A percentile compares a stretch with the other conserved stretches of the same genome.
These are phyloP conservation scores for Trichophyton benhamiae DNA, from an alignment of 2,329 filamentous ascomycete genomes.

Conservation along the genomic window DNA sequence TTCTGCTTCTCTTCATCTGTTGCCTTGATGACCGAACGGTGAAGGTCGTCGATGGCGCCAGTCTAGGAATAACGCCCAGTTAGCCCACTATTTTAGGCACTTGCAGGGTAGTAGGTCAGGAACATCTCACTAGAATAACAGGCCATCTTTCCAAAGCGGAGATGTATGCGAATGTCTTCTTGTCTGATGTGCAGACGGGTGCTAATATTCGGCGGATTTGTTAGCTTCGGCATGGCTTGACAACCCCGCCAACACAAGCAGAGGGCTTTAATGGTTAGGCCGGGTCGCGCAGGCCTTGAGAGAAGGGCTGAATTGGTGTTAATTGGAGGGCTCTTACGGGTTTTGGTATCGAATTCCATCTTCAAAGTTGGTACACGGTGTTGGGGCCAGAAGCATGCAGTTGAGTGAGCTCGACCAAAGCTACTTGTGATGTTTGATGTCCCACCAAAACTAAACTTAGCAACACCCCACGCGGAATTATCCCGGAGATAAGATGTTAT, in stretches of 20 bases:
- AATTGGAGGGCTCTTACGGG: constrained; percentile 40
- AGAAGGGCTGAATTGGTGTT: too few relatives aligned
- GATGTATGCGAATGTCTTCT: constrained; percentile 71
- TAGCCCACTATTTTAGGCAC: background rate
- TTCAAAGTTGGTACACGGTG: constrained; percentile 7
- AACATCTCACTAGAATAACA: constrained; percentile 62
- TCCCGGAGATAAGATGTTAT: too few relatives aligned
- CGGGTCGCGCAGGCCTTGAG: background rate
- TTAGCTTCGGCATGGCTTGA: constrained; percentile 8
- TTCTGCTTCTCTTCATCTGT: constrained; percentile 48
- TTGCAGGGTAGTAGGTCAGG: background rate
- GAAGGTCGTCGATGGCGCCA: constrained; percentile 85
- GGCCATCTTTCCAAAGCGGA: constrained; percentile 87
- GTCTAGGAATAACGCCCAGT: constrained; percentile 46
- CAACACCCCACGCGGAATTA: too few relatives aligned
- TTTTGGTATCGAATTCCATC: constrained; percentile 68
- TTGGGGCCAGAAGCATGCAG: background rate
- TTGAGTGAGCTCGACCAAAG: too few relatives aligned
- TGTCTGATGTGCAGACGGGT: constrained; percentile 66
- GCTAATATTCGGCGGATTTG: constrained; percentile 37
- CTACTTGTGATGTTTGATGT: too few relatives aligned
- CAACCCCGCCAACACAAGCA: background rate
- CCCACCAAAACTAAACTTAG: too few relatives aligned
- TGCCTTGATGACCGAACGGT: constrained; percentile 43
- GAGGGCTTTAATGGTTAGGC: background rate